phyloP scores from a whole-genome alignment of 257 asterid genomes.

The Solanum rostratum region DNA sequence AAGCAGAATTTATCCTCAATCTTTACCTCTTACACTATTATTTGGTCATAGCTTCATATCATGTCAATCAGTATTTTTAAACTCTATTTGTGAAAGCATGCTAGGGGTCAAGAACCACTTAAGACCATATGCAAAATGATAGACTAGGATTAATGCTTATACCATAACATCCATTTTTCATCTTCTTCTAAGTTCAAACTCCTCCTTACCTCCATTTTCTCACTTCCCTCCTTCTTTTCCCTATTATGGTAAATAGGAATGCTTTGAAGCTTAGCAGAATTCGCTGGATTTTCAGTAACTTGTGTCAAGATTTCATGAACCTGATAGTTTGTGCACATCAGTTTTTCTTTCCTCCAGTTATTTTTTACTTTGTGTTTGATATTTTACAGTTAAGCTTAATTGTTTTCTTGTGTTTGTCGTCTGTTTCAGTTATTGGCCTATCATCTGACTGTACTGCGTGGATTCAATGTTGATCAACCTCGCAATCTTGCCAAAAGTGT shows the following conservation, averaged over 20 bases:
- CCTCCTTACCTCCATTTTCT: not conserved
- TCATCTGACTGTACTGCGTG: conserved; percentile 89
- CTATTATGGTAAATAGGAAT: not conserved
- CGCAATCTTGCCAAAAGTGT: conserved; percentile 99
- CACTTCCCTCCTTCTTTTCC: not conserved
- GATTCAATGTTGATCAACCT: conserved; percentile 93
- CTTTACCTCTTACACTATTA: not conserved
- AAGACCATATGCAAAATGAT: not conserved
- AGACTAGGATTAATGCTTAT: not conserved
- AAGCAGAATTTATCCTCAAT: not conserved
- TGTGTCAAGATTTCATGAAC: not conserved
- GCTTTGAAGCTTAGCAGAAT: not conserved
- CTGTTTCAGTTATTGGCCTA: conserved; percentile 75
- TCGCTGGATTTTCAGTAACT: not conserved
- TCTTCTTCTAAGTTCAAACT: not conserved
- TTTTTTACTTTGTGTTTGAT: not conserved
- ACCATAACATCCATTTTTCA: not conserved
- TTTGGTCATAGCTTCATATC: not conserved
- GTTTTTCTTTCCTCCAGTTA: not conserved
- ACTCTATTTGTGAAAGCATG: not conserved
- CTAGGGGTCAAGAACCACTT: not conserved
- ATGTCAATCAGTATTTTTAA: not conserved
- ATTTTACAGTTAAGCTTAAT: not conserved
- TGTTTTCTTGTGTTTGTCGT: not conserved
- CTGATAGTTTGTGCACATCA: not conserved